A percentile compares a stretch with the other conserved stretches of the same genome.
Evolutionary conservation across 176 grass and related monocot species (phyloP).

Genomic region (bread wheat (Triticum aestivum)): DNA sequence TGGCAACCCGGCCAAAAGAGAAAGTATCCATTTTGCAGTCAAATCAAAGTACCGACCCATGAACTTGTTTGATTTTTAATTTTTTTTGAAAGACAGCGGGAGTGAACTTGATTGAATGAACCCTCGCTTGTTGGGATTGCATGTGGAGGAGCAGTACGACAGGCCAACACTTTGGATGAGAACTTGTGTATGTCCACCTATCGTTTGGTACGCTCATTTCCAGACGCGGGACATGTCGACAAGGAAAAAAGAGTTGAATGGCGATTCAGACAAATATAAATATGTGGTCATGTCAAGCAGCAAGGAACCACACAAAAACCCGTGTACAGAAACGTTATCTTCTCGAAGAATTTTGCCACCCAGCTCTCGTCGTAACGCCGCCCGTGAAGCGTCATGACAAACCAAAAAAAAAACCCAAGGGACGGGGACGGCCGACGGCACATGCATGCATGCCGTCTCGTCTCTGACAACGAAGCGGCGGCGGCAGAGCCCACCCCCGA

Average conservation of each 20-base stretch:
- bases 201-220: background rate
- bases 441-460: background rate
- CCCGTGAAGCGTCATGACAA: conserved; percentile 22
- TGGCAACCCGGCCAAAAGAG: no score
- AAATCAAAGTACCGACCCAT: no score
- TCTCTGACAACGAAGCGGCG: background rate
- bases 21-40: no score
- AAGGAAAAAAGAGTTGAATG: background rate
- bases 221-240: background rate
- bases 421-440: background rate
- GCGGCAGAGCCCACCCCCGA: background rate
- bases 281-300: background rate
- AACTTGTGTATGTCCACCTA: background rate
- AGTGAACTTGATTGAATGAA: no score
- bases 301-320: background rate
- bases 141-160: background rate
- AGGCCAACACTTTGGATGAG: background rate
- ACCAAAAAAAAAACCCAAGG: background rate
- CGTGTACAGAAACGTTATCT: background rate
- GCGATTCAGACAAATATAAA: background rate
- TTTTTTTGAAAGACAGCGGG: no score
- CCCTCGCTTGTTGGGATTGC: background rate
- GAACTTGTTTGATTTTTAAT: no score
- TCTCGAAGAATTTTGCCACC: background rate
- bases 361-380: background rate